Evolutionary conservation across 805 yeast species (phyloP), one percentile per base, ranked within the genome.

Genomic region (Jamesozyma piceae): DNA sequence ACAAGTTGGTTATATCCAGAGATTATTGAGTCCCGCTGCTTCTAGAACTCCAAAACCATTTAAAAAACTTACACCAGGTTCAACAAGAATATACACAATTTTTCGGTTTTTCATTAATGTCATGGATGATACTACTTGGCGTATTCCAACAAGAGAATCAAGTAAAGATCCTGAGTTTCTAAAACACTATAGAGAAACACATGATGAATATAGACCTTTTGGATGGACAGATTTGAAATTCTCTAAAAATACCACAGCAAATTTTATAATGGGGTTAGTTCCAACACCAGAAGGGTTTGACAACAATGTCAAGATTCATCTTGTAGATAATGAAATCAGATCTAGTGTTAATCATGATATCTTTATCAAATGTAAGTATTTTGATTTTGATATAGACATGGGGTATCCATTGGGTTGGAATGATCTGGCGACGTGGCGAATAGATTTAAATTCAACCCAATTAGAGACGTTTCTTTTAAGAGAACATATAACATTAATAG

Each of bases 261-360:
- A 68, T 2, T 58, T 67, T 11, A 66, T 63, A 15, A 63, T 73
- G 1, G 76, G 82, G 0, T 69, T 76, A 47, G 63, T 77, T 6
- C 76, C 92, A 1, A 64, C 74, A 0, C 62, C 62, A 2, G 54
- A 65, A 1, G 82, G 96, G 0, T 81, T 73, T 69, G 66, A 67
- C 17, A 80, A 78, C 49, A 58, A 51, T 2, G 48, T 82, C 1
- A 57, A 63, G 2, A 57, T 77, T 1, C 65, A 66, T 17, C 60
- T 90, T 26, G 57, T 60, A 0, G 64, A 68, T 15, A 77, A 83
- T 1, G 94, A 83, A 51, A 59, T 87, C 2, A 65, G 89, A 36
- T 70, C 97, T 0, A 83, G 95, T 44, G 89, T 92, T 1, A 92
- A 90, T 51, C 98, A 92, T 58, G 95, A 86, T 50, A 66, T 87